Evolutionary conservation across 2,329 filamentous ascomycete species (phyloP).

Genomic region (Ascochyta fabae): DNA sequence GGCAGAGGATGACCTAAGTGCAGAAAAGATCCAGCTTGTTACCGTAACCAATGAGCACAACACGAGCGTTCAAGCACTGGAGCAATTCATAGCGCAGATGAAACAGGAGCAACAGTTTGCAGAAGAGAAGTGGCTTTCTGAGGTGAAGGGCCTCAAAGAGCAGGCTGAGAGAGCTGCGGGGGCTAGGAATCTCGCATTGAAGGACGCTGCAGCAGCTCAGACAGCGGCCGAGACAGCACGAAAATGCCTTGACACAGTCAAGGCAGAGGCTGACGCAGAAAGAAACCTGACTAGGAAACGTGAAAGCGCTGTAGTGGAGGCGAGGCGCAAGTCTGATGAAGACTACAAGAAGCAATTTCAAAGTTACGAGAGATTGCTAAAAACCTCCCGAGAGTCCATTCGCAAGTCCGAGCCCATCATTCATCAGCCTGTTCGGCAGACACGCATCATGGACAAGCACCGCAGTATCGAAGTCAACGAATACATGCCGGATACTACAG

Average conservation of each 20-base stretch:
- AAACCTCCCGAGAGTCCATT: neutral
- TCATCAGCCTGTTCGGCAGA: constrained; percentile 16
- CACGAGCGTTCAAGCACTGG: neutral
- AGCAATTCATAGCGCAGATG: neutral
- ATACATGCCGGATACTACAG: constrained; percentile 15
- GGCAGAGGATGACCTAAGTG: neutral
- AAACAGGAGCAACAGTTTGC: neutral
- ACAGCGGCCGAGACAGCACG: neutral
- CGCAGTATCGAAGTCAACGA: constrained; percentile 30
- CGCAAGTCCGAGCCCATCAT: neutral
- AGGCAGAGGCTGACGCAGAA: neutral
- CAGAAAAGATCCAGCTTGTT: neutral
- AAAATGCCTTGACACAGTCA: neutral
- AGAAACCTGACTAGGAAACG: neutral
- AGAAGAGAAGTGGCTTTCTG: neutral
- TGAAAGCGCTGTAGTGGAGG: neutral
- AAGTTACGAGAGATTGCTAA: neutral
- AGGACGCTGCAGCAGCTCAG: neutral
- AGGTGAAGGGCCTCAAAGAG: neutral
- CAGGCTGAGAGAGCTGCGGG: neutral
- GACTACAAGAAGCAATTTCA: neutral
- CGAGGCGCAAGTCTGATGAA: neutral
- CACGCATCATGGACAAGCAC: constrained; percentile 19
- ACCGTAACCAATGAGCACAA: neutral
- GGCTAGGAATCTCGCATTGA: neutral